phyloP scores from a whole-genome alignment of 2,329 filamentous ascomycete species.

The Fusarium denticulatum region DNA sequence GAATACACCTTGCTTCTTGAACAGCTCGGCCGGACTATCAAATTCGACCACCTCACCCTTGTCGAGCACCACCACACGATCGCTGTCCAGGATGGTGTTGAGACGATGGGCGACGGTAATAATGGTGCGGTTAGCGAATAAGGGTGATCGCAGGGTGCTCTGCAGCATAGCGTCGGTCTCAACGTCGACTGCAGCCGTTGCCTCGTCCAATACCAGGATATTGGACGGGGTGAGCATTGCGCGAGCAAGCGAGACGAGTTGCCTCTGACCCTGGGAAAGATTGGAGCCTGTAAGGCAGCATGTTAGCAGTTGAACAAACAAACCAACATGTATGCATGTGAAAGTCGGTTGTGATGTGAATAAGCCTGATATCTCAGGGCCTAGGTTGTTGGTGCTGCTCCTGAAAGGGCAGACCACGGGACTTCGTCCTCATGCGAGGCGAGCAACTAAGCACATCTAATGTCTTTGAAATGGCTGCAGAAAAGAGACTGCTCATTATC shows the following conservation, averaged over 20 bases:
- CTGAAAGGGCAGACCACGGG: conserved; percentile 42
- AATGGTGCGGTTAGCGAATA: conserved; percentile 92
- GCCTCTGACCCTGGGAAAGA: conserved; percentile 92
- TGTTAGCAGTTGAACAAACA: conserved; percentile 30
- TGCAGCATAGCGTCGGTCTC: conserved; percentile 75
- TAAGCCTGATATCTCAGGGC: background rate
- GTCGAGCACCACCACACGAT: conserved; percentile 93
- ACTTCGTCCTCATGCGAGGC: conserved; percentile 47
- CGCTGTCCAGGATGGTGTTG: conserved; percentile 91
- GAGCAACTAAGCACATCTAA: conserved; percentile 48
- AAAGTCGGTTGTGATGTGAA: background rate
- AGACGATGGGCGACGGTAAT: conserved; percentile 98
- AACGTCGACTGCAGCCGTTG: conserved; percentile 80
- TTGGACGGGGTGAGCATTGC: conserved; percentile 95
- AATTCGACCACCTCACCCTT: conserved; percentile 92
- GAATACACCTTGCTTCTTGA: conserved; percentile 81
- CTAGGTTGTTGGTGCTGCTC: conserved; percentile 5
- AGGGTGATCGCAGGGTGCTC: conserved; percentile 67
- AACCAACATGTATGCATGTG: conserved; percentile 14
- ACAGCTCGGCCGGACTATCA: conserved; percentile 82
- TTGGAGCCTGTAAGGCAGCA: conserved; percentile 75
- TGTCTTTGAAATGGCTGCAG: conserved; percentile 22
- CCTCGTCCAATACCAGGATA: conserved; percentile 96
- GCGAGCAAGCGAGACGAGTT: conserved; percentile 91
- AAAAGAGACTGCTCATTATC: conserved; percentile 24